A percentile compares a stretch with the other conserved stretches of the same genome.
phyloP scores from a whole-genome alignment of 768 basidiomycete species.

The Russula compacta region DNA sequence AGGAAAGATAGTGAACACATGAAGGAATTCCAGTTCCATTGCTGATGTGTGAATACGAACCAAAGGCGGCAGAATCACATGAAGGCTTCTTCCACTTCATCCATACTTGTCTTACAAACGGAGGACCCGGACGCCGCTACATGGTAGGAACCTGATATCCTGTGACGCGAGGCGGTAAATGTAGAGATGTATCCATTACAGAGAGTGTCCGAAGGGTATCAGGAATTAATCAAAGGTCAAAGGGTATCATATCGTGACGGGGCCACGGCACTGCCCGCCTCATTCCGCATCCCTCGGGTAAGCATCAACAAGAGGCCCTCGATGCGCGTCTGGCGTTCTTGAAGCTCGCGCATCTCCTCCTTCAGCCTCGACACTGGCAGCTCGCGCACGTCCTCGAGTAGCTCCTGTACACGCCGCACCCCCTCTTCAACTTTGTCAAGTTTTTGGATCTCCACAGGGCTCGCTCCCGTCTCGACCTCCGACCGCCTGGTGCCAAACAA shows the following conservation, averaged over 20 bases:
- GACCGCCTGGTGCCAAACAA: constrained; percentile 31
- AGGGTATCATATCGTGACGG: constrained; percentile 16
- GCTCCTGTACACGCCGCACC: constrained; percentile 45
- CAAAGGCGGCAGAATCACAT: neutral
- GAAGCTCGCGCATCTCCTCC: constrained; percentile 77
- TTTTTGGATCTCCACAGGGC: constrained; percentile 20
- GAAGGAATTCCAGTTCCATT: neutral
- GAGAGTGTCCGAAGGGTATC: neutral
- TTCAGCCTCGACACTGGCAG: constrained; percentile 58
- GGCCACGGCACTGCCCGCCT: constrained; percentile 12
- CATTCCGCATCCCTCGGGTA: constrained; percentile 54
- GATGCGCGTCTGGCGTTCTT: constrained; percentile 69
- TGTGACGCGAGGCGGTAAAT: neutral
- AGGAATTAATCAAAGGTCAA: neutral
- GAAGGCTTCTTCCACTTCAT: neutral
- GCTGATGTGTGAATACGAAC: neutral
- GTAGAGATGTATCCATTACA: neutral
- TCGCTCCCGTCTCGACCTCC: constrained; percentile 8
- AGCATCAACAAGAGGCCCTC: constrained; percentile 62
- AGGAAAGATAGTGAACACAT: neutral
- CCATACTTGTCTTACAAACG: neutral
- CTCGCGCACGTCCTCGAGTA: constrained; percentile 54
- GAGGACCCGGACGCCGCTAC: too few species aligned
- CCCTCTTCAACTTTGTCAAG: constrained; percentile 36
- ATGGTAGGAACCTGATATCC: neutral